Conservation (phyloP, 305 asterid species). For the Ajuga reptans region DNA sequence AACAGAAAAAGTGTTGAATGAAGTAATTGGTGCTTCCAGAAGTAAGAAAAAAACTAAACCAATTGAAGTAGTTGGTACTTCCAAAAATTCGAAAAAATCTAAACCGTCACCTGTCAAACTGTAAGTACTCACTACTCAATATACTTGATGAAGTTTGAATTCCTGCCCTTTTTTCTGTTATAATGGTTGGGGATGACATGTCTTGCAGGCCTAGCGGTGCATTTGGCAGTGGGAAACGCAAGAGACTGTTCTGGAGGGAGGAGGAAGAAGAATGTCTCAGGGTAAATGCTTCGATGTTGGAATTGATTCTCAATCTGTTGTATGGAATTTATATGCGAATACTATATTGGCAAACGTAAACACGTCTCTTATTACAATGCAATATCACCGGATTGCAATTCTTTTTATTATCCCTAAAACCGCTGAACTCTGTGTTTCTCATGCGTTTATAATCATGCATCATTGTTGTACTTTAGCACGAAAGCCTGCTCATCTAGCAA, state of each 20-base stretch:
- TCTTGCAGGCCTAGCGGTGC: slow-evolving; percentile 30
- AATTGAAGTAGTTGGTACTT: slow-evolving; percentile 16
- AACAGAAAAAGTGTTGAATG: slow-evolving; percentile 13
- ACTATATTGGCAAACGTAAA: background rate
- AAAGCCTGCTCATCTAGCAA: background rate
- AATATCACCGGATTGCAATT: background rate
- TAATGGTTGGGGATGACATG: slow-evolving; percentile 2
- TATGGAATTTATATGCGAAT: background rate
- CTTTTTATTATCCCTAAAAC: background rate
- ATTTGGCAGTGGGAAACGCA: slow-evolving; percentile 37
- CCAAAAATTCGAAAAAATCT: slow-evolving; percentile 23
- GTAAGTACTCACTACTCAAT: slow-evolving; percentile 36
- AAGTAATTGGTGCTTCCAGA: slow-evolving; percentile 21
- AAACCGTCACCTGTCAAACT: slow-evolving; percentile 13
- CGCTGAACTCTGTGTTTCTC: background rate
- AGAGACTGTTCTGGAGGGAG: slow-evolving; percentile 42
- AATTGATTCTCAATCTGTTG: slow-evolving; percentile 10
- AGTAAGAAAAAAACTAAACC: slow-evolving; percentile 21
- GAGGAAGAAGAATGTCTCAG: slow-evolving; percentile 57
- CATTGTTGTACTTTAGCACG: background rate
- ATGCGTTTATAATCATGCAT: background rate
- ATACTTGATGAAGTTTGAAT: background rate
- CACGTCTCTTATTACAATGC: background rate
- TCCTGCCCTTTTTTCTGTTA: background rate
- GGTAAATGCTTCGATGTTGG: slow-evolving; percentile 33